A percentile compares a stretch with the other conserved stretches of the same genome.
These are phyloP conservation scores for Sarocladiaceae sp. DNA, from an alignment of 2,329 filamentous ascomycete species.

Conservation along the genomic window DNA sequence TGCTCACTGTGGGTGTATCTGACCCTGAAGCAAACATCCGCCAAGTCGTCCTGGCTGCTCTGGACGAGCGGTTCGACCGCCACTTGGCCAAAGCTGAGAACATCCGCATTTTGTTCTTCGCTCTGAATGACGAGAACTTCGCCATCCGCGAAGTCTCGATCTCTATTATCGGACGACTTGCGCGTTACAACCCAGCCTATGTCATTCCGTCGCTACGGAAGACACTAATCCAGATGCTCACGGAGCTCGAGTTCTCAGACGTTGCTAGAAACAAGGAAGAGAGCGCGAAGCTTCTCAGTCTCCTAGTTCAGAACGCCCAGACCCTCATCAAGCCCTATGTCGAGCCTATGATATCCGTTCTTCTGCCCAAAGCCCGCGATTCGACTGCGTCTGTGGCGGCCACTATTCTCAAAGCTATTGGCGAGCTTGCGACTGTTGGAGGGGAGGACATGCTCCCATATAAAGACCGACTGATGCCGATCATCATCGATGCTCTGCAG, in stretches of 20 bases:
- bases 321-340: constrained; percentile 94
- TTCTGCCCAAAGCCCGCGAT: constrained; percentile 90
- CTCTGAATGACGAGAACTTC: constrained; percentile 92
- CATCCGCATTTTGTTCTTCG: constrained; percentile 89
- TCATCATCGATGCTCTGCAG: constrained; percentile 89
- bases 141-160: constrained; percentile 91
- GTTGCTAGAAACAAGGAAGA: constrained; percentile 93
- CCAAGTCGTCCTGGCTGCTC: constrained; percentile 76
- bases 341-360: constrained; percentile 87
- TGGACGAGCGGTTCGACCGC: constrained; percentile 90
- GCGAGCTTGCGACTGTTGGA: constrained; percentile 87
- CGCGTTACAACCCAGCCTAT: constrained; percentile 88
- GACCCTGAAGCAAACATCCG: constrained; percentile 87
- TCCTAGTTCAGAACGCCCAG: constrained; percentile 89
- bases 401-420: constrained; percentile 90
- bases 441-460: constrained; percentile 91
- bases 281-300: constrained; percentile 84
- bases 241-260: constrained; percentile 93
- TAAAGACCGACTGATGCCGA: constrained; percentile 86
- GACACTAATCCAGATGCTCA: constrained; percentile 90
- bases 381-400: constrained; percentile 81
- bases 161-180: constrained; percentile 89
- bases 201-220: constrained; percentile 94
- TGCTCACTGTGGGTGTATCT: constrained; percentile 89
- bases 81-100: constrained; percentile 98